Evolutionary conservation across 1,284 basidiomycete species (phyloP).

Genomic region (Apiotrichum sp.): DNA sequence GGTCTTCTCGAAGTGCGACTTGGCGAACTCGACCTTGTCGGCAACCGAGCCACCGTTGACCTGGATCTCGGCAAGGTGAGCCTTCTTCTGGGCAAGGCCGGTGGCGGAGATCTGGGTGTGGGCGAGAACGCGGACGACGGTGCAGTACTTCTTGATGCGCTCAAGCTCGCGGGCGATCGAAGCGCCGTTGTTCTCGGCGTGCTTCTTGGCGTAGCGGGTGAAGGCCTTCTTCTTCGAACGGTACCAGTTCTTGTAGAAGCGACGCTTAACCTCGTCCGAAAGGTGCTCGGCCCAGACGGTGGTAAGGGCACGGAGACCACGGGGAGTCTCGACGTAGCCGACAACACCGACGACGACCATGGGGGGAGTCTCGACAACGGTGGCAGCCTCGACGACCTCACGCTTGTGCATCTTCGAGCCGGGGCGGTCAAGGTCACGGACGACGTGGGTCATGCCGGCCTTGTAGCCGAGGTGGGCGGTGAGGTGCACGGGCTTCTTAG

Average conservation of each 20-base stretch:
- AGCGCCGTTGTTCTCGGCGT: constrained; percentile 90
- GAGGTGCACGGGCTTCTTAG: constrained; percentile 98
- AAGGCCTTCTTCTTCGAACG: constrained; percentile 99
- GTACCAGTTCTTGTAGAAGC: constrained; percentile 99
- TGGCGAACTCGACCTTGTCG: constrained; percentile 97
- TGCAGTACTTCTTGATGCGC: constrained; percentile 99
- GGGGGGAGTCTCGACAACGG: constrained; percentile 94
- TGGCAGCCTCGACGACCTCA: constrained; percentile 97
- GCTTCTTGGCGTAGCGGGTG: constrained; percentile 95
- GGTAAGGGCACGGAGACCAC: constrained; percentile 81
- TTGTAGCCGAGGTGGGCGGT: constrained; percentile 99
- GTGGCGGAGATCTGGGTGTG: constrained; percentile 99
- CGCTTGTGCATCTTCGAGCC: constrained; percentile 99
- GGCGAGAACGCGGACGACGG: constrained; percentile 97
- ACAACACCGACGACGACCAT: constrained; percentile 97
- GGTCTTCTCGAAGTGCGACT: constrained; percentile 95
- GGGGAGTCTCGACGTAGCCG: constrained; percentile 99
- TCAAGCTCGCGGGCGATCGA: constrained; percentile 93
- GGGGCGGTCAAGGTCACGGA: constrained; percentile 97
- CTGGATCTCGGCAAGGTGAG: constrained; percentile 99
- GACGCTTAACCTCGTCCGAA: constrained; percentile 82
- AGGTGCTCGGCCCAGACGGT: constrained; percentile 64
- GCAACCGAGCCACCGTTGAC: constrained; percentile 95
- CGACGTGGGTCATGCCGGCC: constrained; percentile 99
- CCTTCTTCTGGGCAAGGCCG: constrained; percentile 97